phyloP scores from a whole-genome alignment of 2,329 filamentous ascomycete genomes.

The Fusarium hainanense region DNA sequence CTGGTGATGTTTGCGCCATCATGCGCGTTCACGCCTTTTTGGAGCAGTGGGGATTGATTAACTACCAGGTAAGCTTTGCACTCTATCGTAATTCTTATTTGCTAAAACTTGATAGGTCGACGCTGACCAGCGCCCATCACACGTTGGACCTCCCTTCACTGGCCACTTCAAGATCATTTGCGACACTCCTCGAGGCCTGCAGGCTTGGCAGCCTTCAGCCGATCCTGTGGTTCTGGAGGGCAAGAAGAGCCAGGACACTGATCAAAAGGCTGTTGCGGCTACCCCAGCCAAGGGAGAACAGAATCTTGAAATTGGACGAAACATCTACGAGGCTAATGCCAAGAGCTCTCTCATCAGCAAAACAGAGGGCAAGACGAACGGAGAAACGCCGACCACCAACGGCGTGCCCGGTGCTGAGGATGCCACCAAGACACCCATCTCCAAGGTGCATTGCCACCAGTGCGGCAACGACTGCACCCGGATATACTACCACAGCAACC shows the following conservation, averaged over 20 bases:
- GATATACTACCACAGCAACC: slow-evolving; percentile 69
- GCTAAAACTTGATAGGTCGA: slow-evolving; percentile 76
- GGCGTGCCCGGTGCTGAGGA: slow-evolving; percentile 70
- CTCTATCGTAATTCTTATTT: neutral
- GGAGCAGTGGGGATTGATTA: slow-evolving; percentile 98
- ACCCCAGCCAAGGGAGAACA: slow-evolving; percentile 80
- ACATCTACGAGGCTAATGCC: slow-evolving; percentile 93
- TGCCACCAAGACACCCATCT: slow-evolving; percentile 71
- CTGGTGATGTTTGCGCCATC: slow-evolving; percentile 97
- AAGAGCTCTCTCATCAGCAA: slow-evolving; percentile 79
- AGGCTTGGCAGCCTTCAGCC: slow-evolving; percentile 92
- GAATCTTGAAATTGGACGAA: slow-evolving; percentile 92
- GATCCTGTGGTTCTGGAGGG: slow-evolving; percentile 74
- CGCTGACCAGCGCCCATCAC: slow-evolving; percentile 92
- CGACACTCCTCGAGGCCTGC: slow-evolving; percentile 92
- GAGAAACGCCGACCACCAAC: slow-evolving; percentile 75
- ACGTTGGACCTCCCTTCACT: slow-evolving; percentile 95
- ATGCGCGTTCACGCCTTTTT: slow-evolving; percentile 99
- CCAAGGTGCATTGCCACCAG: slow-evolving; percentile 84
- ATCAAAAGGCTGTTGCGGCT: slow-evolving; percentile 74
- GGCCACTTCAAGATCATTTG: slow-evolving; percentile 97
- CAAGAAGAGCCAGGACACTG: slow-evolving; percentile 73
- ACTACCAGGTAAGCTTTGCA: slow-evolving; percentile 81
- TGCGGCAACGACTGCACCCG: slow-evolving; percentile 90
- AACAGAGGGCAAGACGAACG: slow-evolving; percentile 77